Evolutionary conservation across 1,139 yeast species (phyloP).

Genomic region (Candida neerlandica): DNA sequence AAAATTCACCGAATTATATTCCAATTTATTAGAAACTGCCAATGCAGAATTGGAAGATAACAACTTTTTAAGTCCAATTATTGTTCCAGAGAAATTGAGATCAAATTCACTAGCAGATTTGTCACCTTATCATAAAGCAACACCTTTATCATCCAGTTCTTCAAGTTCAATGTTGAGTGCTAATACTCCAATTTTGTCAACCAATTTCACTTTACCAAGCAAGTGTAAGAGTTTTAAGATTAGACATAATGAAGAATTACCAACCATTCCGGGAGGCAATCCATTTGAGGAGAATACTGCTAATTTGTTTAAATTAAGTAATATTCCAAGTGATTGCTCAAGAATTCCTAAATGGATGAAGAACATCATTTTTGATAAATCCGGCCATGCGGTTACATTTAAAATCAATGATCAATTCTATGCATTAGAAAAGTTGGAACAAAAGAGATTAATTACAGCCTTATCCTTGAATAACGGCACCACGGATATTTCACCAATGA

Average conservation of each 20-base stretch:
- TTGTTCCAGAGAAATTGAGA: constrained; percentile 14
- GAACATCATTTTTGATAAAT: constrained; percentile 9
- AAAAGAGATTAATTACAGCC: constrained; percentile 34
- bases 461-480: constrained; percentile 18
- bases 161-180: constrained; percentile 9
- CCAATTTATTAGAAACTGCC: constrained; percentile 14
- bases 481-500: constrained; percentile 7
- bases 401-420: constrained; percentile 29
- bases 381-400: constrained; percentile 15
- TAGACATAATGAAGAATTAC: constrained; percentile 45
- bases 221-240: constrained; percentile 33
- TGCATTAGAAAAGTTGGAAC: constrained; percentile 34
- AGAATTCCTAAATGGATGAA: constrained; percentile 22
- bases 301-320: constrained; percentile 13
- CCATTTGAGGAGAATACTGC: constrained; percentile 11
- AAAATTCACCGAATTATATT: constrained; percentile 17
- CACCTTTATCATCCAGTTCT: constrained; percentile 8
- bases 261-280: constrained; percentile 3
- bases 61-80: constrained; percentile 17
- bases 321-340: constrained; percentile 13
- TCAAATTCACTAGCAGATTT: constrained; percentile 15
- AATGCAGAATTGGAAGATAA: constrained; percentile 4
- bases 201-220: constrained; percentile 31
- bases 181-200: constrained; percentile 29
- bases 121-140: constrained; percentile 8